A percentile compares a stretch with the other conserved stretches of the same genome.
These are phyloP conservation scores for Coemansia sp. DNA, from an alignment of 192 early-diverging fungal species.

Conservation along the genomic window DNA sequence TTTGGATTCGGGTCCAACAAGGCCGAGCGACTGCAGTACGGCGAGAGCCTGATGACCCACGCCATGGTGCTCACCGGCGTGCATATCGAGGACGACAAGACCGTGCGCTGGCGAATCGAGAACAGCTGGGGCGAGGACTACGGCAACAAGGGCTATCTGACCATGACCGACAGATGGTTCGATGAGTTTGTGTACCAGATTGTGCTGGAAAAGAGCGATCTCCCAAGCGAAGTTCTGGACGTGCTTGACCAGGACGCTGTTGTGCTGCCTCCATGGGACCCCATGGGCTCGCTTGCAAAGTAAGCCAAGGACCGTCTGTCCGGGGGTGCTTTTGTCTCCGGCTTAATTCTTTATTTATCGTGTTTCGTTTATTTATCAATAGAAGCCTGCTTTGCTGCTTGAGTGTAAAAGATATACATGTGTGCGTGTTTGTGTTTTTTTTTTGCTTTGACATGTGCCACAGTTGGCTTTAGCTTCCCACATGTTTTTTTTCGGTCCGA, in stretches of 20 bases:
- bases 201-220: constrained; percentile 66
- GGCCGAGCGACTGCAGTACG: constrained; percentile 67
- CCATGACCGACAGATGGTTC: constrained; percentile 81
- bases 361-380: not conserved
- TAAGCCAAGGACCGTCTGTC: constrained; percentile 1
- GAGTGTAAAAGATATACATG: not conserved
- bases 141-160: constrained; percentile 74
- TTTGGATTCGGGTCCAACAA: constrained; percentile 62
- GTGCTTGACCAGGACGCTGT: constrained; percentile 63
- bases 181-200: constrained; percentile 78
- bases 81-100: constrained; percentile 62
- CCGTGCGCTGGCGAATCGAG: constrained; percentile 74
- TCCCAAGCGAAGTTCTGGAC: constrained; percentile 60
- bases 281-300: constrained; percentile 70
- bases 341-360: not conserved
- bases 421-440: not conserved
- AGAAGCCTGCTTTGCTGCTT: not conserved
- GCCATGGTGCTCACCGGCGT: constrained; percentile 81
- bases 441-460: not conserved
- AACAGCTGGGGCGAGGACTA: constrained; percentile 67
- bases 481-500: not conserved
- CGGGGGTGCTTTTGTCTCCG: not conserved
- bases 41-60: constrained; percentile 76
- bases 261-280: constrained; percentile 75
- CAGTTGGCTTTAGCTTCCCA: no score